These are phyloP conservation scores for Rhododendron griersonianum DNA, from an alignment of 148 eudicot species.

Conservation along the genomic window DNA sequence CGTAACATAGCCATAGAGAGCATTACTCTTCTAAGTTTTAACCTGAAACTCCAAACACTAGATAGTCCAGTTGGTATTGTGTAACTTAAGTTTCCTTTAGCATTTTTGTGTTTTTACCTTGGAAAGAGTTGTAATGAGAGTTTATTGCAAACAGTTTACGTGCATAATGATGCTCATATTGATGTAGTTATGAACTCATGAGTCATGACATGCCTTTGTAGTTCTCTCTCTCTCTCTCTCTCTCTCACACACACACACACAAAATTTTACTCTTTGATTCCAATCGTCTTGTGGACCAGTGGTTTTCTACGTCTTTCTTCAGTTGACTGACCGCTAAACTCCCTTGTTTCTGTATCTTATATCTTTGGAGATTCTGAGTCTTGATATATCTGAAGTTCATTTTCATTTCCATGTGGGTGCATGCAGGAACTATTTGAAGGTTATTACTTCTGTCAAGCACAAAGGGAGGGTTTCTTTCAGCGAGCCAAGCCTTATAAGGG, in stretches of 20 bases:
- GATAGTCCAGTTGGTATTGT: background rate
- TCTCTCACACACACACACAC: background rate
- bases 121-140: background rate
- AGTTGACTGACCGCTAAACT: background rate
- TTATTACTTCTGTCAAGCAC: constrained; percentile 98
- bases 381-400: background rate
- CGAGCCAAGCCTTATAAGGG: constrained; percentile 84
- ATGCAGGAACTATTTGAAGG: constrained; percentile 94
- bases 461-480: constrained; percentile 77
- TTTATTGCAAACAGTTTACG: background rate
- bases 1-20: too few species aligned
- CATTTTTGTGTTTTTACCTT: background rate
- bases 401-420: background rate
- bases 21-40: background rate
- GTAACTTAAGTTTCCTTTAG: background rate
- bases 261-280: background rate
- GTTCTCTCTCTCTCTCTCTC: background rate
- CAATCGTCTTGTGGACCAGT: background rate
- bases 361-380: background rate
- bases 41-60: background rate
- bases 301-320: background rate
- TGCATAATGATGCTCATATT: background rate
- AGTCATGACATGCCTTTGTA: background rate
- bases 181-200: background rate
- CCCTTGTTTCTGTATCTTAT: background rate